phyloP scores from a whole-genome alignment of 441 rosid species.

The Biscutella laevigata region DNA sequence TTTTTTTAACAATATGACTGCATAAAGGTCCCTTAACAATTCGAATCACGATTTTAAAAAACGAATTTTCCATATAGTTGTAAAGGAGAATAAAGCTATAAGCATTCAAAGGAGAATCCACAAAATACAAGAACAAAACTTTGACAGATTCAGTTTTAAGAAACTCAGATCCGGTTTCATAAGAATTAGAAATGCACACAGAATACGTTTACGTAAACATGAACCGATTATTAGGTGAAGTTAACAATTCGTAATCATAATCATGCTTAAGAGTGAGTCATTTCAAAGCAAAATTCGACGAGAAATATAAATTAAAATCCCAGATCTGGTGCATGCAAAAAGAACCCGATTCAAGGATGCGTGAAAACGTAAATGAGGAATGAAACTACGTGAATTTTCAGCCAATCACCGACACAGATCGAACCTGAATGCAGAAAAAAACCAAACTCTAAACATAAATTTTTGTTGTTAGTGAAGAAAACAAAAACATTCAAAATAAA shows the following conservation, averaged over 20 bases:
- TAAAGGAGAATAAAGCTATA: background rate
- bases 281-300: background rate
- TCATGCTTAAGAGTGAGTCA: conserved; percentile 9
- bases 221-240: background rate
- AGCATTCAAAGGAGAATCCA: background rate
- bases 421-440: conserved; percentile 9
- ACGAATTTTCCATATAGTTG: background rate
- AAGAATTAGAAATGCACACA: conserved; percentile 7
- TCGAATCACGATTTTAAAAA: background rate
- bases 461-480: background rate
- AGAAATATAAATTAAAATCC: conserved; percentile 1
- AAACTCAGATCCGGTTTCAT: conserved; percentile 19
- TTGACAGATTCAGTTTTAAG: background rate
- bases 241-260: background rate
- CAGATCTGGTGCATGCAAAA: conserved; percentile 30
- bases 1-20: background rate
- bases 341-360: background rate
- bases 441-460: background rate
- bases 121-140: background rate
- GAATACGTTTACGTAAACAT: conserved; percentile 12
- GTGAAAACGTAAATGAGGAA: conserved; percentile 3
- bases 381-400: conserved; percentile 12
- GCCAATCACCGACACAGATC: conserved; percentile 30
- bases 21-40: background rate
- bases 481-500: conserved; percentile 7